Evolutionary conservation across 228 moss, liverwort and hornwort species (phyloP).

Genomic region (Sphagnum magellanicum): DNA sequence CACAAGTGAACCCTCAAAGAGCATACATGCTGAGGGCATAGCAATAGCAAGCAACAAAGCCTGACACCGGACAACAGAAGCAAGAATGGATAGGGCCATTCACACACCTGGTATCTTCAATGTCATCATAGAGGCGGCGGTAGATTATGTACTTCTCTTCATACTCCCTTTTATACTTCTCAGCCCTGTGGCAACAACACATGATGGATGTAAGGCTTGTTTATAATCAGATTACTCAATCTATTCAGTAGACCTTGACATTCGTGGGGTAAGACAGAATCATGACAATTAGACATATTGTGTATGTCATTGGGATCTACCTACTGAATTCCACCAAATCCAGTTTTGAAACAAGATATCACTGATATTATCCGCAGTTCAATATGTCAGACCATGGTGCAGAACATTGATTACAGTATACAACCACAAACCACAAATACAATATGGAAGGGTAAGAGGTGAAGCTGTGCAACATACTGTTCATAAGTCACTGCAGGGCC

Average conservation of each 20-base stretch:
- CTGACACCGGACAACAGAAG: background rate
- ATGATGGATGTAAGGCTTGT: no score
- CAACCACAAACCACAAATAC: no score
- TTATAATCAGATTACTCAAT: background rate
- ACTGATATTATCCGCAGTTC: no score
- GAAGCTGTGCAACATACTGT: constrained; percentile 47
- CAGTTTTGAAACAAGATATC: no score
- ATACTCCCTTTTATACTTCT: constrained; percentile 67
- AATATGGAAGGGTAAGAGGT: no score
- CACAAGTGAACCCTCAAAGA: background rate
- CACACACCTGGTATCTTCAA: constrained; percentile 58
- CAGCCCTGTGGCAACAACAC: constrained; percentile 16
- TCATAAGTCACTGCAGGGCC: constrained; percentile 58
- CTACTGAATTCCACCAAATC: no score
- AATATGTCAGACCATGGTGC: no score
- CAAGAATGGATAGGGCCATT: background rate
- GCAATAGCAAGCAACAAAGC: background rate
- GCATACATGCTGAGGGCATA: background rate
- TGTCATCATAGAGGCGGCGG: constrained; percentile 41
- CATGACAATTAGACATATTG: no score
- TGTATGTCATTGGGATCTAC: no score
- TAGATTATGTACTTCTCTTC: constrained; percentile 70
- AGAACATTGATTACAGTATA: no score
- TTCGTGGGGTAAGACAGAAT: no score
- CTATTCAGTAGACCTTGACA: no score